Evolutionary conservation across 306 rosid genomes (phyloP).

Genomic region (Medicago ruthenica): DNA sequence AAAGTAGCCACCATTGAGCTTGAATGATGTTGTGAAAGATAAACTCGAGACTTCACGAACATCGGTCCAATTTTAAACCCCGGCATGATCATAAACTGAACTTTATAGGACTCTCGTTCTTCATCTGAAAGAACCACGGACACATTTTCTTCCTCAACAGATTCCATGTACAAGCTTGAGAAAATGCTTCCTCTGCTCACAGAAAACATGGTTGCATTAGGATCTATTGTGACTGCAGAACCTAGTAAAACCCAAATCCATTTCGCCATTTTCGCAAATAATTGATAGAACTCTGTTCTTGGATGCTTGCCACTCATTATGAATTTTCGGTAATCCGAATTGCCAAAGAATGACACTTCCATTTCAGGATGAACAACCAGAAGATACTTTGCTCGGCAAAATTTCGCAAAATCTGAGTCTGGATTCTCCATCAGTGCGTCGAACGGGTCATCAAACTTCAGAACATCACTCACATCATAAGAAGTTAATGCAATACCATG

Average conservation of each 20-base stretch:
- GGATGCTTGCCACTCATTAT: slow-evolving; percentile 73
- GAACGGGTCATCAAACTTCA: slow-evolving; percentile 71
- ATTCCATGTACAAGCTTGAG: slow-evolving; percentile 73
- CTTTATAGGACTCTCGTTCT: slow-evolving; percentile 40
- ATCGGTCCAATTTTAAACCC: slow-evolving; percentile 69
- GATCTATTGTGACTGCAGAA: slow-evolving; percentile 58
- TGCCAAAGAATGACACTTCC: slow-evolving; percentile 81
- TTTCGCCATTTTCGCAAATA: slow-evolving; percentile 82
- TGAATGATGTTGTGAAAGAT: slow-evolving; percentile 48
- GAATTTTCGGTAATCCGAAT: slow-evolving; percentile 68
- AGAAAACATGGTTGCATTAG: slow-evolving; percentile 60
- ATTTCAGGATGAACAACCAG: slow-evolving; percentile 66
- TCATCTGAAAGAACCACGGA: slow-evolving; percentile 29
- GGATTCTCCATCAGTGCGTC: slow-evolving; percentile 68
- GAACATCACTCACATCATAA: slow-evolving; percentile 49
- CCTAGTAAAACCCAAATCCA: slow-evolving; percentile 78
- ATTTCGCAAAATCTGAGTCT: slow-evolving; percentile 71
- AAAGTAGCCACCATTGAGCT: slow-evolving; percentile 44
- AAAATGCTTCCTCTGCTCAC: slow-evolving; percentile 61
- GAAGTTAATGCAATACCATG: slow-evolving; percentile 42
- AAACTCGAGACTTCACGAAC: slow-evolving; percentile 70
- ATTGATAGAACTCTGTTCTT: slow-evolving; percentile 77
- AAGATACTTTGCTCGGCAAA: slow-evolving; percentile 64
- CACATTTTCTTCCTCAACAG: slow-evolving; percentile 55
- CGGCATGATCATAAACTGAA: slow-evolving; percentile 84